Base-by-base conservation (phyloP, 2,329 filamentous ascomycete species). In the Aurifilum marmelostoma region DNA sequence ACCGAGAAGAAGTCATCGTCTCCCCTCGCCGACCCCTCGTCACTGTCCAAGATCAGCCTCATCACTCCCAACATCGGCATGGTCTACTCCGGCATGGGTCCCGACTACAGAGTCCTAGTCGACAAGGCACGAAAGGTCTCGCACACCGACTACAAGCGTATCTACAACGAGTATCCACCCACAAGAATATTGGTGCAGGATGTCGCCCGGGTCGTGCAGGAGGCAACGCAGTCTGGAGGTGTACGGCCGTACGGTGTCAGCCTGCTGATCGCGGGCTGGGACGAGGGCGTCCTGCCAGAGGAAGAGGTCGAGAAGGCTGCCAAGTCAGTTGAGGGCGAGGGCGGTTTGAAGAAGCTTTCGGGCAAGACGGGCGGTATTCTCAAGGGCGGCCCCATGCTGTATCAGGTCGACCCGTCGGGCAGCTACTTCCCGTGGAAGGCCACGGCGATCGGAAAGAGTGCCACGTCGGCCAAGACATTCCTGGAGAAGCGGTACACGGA, bases 121-220 rank as follows among this genome's bases (percentile, higher is more conserved):
- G 96, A 99, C 86, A 95, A 94, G 82, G 96, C 96, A 75, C 94
- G 96, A 79, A 99, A 98, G 83, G 96, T 97, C 74, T 97, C 94
- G 68, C 96, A 99, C 84, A 97, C 96, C 62, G 92, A 91, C 81
- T 99, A 99, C 90, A 99, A 99, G 89, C 93, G 96, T 81, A 94
- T 99, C 85, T 99, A 99, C 87, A 99, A 99, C 84, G 96, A 99
- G 84, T 99, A 99, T 84, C 96, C 96, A n/a, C 96, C 96, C 7
- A 99, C 96, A 68, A 91, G 96, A 80, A 99, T 99, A 91, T 88
- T 99, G 83, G 96, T 99, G 68, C 96, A 99, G 83, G 96, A 99
- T 77, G 94, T 99, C 69, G 96, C 96, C 70, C 89, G 94, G 73
- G 95, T 98, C 74, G 97, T 99, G 91, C 96, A 99, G 83, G 96